Evolutionary conservation across 768 basidiomycete species (phyloP), one percentile per base, ranked within the genome.

Genomic region (Nevesoporus exiguus): DNA sequence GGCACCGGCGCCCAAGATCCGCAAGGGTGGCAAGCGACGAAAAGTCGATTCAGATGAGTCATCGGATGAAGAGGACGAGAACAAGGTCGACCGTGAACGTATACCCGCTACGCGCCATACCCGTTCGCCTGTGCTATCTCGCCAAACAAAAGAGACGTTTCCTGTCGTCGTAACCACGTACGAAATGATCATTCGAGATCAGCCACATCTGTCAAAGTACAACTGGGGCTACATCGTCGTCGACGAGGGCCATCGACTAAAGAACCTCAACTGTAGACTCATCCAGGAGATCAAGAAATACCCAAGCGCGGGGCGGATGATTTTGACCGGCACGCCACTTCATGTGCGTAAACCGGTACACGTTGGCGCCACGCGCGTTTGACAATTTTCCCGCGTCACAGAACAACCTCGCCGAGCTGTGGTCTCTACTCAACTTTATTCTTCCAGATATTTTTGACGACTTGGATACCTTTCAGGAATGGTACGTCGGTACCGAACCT

Each of bases 371-470:
- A 45, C 39, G 4, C 8, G 24, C 29, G n/a, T 3, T 37, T 51
- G 49, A 56, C 22, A 21, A 7, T 5, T 51, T 50, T 52, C 52
- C 40, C 3, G 25, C 1, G 42, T 45, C n/a, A n/a, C 66, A 99
- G 91, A 98, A 99, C 71, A 98, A 98, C 64, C 79, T 99, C 3
- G 80, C 87, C 5, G 97, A 99, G 67, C 76, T 99, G 3, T 98
- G 94, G 96, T 86, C 92, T 2, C 75, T 98, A 17, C 83, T 99
- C 30, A 97, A 97, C 67, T 99, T 98, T 63, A 90, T 98, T 55
- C 79, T 98, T 5, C 97, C 97, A 0, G 88, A 94, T 60, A 85
- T 98, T 49, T 98, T 98, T 67, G 82, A 85, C 55, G 92, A 98
- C 61, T 75, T 96, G 21, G 85, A 91, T 51, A 79, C 86, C 4